Evolutionary conservation across 495 filamentous ascomycete species (phyloP), one percentile per base, ranked within the genome.

Genomic region (Lepidopterella palustris): DNA sequence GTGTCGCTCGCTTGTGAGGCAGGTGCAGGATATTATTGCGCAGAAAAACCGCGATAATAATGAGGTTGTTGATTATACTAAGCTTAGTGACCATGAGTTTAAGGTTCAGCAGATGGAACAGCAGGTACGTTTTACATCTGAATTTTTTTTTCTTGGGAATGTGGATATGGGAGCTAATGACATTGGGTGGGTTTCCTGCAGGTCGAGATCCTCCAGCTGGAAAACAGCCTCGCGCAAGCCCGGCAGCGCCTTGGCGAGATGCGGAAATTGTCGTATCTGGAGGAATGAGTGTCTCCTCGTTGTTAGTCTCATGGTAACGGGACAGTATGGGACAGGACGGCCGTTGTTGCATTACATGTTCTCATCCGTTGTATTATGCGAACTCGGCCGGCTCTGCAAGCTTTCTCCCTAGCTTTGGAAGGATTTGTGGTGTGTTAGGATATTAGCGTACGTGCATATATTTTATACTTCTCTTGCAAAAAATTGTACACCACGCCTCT

Each of bases 61-160:
- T 20, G 95, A 96, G 29, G 77, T 79, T n/a, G 84, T 93, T 28
- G 92, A 98, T 71, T 98, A 97, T 72, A 76, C 80, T 0, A 88
- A 88, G 73, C 76, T 97, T 32, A 90, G 88, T 66, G 82, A 86
- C 51, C 90, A 96, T 74, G 93, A 97, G 77, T 97, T 98, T 79
- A 98, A 98, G 78, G 90, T 96, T 13, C 81, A 86, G 68, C 91
- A 98, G 79, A 98, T 98, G 95, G 92, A 98, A 77, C 95, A 98
- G 73, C 95, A 98, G 89, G 92, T 96, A 79, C 63, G 84, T 82
- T 11, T n/a, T 13, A 11, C 40, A 23, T 48, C 50, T 26, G n/a
- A n/a, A 27, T n/a, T 27, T n/a, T 42, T n/a, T 13, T 26, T 13
- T 21, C 21, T 11, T 4, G 24, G 45, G 1, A 8, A 18, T 39